Conservation (phyloP, 2,329 filamentous ascomycete genomes). For the Colletotrichum godetiae region DNA sequence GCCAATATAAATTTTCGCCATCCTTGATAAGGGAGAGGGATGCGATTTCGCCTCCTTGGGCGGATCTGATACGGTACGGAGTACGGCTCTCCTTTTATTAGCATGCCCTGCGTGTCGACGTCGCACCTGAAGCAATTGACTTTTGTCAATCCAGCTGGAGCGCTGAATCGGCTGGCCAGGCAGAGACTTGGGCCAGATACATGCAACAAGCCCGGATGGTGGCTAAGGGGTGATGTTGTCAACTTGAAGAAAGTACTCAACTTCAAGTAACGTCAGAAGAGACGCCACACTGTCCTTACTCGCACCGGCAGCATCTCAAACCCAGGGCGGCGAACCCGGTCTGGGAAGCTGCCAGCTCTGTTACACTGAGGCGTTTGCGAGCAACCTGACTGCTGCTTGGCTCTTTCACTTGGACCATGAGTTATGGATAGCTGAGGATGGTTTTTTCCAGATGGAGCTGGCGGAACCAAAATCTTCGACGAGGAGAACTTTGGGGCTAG, state of each 20-base stretch:
- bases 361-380: not conserved
- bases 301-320: conserved; percentile 25
- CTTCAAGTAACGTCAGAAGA: not conserved
- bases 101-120: not conserved
- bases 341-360: conserved; percentile 8
- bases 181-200: not conserved
- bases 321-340: conserved; percentile 15
- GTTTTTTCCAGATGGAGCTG: not conserved
- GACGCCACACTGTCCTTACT: conserved; percentile 29
- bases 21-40: conserved; percentile 18
- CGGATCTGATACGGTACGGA: not conserved
- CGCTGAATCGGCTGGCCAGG: not conserved
- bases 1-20: conserved; percentile 31
- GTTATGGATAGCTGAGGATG: not conserved
- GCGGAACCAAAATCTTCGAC: not conserved
- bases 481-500: conserved; percentile 1
- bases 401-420: not conserved
- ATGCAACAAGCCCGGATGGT: conserved; percentile 21
- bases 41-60: conserved; percentile 2
- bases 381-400: not conserved
- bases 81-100: not conserved
- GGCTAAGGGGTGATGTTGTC: not conserved
- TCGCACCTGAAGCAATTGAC: conserved; percentile 19
- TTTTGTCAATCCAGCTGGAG: not conserved
- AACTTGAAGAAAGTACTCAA: not conserved